Conservation (phyloP, 208 protist genomes). For the Trypanosoma caninum region DNA sequence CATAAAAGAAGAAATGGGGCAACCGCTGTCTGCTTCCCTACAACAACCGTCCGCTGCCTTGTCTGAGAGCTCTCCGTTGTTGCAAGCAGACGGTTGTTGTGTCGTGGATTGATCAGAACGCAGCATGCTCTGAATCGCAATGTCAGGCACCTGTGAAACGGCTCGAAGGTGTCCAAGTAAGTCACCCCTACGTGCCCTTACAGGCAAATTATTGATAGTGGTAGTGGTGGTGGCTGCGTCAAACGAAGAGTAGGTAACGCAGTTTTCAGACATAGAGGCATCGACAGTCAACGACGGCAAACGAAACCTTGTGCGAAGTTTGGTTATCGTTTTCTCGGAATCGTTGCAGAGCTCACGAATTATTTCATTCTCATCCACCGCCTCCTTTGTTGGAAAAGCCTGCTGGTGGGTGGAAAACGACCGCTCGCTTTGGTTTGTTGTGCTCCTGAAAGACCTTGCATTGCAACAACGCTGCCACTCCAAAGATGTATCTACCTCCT, state of each 20-base stretch:
- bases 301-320: slow-evolving; percentile 43
- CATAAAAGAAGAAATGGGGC: slow-evolving; percentile 17
- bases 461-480: slow-evolving; percentile 18
- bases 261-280: neutral
- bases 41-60: too few relatives aligned
- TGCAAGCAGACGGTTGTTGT: neutral
- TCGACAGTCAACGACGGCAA: slow-evolving; percentile 19
- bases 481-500: neutral
- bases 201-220: too few relatives aligned
- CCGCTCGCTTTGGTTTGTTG: neutral
- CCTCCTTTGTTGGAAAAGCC: neutral
- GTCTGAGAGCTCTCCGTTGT: neutral
- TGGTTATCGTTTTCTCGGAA: slow-evolving; percentile 43
- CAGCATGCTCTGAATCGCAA: neutral
- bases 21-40: neutral
- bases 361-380: slow-evolving; percentile 28
- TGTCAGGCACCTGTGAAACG: neutral
- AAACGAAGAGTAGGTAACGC: neutral
- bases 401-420: neutral
- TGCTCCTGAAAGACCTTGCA: neutral
- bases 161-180: slow-evolving; percentile 16
- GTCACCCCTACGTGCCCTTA: neutral
- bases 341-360: slow-evolving; percentile 40
- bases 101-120: neutral
- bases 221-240: neutral